Evolutionary conservation across 164 flowering plant species (phyloP).

Genomic region (Chimonanthus salicifolius): DNA sequence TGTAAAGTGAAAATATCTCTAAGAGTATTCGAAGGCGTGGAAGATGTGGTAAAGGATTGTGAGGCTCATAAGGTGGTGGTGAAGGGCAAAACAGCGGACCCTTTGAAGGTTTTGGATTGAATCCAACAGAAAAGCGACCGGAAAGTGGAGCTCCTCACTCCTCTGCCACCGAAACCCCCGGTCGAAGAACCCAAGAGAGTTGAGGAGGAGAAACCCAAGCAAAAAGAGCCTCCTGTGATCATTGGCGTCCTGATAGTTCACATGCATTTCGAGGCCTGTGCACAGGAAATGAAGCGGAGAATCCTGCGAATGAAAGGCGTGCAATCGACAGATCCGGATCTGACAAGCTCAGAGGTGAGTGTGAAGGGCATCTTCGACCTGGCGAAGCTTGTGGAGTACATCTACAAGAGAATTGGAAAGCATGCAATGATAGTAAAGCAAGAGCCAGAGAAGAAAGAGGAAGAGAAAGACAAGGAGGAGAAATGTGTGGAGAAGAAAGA

Average conservation of each 20-base stretch:
- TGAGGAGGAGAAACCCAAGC: slow-evolving; percentile 17
- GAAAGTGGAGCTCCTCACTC: slow-evolving; percentile 16
- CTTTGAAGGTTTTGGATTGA: slow-evolving; percentile 12
- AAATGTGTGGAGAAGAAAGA: slow-evolving; percentile 22
- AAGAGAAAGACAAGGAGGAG: slow-evolving; percentile 18
- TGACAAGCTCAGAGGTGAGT: slow-evolving; percentile 63
- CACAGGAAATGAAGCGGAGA: slow-evolving; percentile 62
- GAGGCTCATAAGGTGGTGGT: slow-evolving; percentile 11
- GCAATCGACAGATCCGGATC: slow-evolving; percentile 61
- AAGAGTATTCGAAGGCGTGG: slow-evolving; percentile 48
- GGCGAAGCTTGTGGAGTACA: slow-evolving; percentile 53
- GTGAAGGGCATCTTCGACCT: slow-evolving; percentile 77
- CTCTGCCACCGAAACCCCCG: slow-evolving; percentile 6
- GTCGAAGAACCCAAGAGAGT: slow-evolving; percentile 27
- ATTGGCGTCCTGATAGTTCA: slow-evolving; percentile 63
- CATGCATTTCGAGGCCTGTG: slow-evolving; percentile 94
- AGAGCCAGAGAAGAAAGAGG: slow-evolving; percentile 54
- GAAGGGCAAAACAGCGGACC: slow-evolving; percentile 16
- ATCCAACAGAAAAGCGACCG: slow-evolving; percentile 10
- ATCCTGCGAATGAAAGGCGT: slow-evolving; percentile 84
- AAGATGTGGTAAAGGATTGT: slow-evolving; percentile 14
- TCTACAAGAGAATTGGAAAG: slow-evolving; percentile 76
- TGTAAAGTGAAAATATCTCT: slow-evolving; percentile 59
- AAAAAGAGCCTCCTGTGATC: slow-evolving; percentile 38
- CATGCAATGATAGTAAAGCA: slow-evolving; percentile 57